Evolutionary conservation across 2,329 filamentous ascomycete genomes (phyloP).

Genomic region (Pestalotiopsis sp.): DNA sequence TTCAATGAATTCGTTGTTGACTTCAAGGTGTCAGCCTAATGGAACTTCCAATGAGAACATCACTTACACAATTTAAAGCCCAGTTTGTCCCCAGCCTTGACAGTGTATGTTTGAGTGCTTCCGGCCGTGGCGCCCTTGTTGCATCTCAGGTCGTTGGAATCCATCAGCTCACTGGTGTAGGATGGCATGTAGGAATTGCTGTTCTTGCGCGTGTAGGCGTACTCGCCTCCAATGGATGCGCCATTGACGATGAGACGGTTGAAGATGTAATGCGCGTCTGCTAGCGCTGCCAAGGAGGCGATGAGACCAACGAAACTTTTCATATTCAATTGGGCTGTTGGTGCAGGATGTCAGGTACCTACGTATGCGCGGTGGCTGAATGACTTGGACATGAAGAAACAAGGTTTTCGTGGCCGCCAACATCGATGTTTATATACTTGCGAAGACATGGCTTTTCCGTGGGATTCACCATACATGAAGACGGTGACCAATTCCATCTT

Average conservation of each 20-base stretch:
- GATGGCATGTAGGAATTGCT: constrained; percentile 42
- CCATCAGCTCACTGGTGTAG: constrained; percentile 36
- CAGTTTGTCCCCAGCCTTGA: constrained; percentile 52
- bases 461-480: not conserved
- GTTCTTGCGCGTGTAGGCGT: constrained; percentile 50
- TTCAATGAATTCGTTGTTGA: constrained; percentile 16
- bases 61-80: constrained; percentile 47
- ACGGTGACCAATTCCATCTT: not conserved
- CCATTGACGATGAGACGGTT: constrained; percentile 36
- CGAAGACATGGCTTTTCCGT: not conserved
- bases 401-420: not conserved
- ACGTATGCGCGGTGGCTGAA: too few relatives aligned
- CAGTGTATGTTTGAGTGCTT: constrained; percentile 44
- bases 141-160: constrained; percentile 42
- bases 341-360: not conserved
- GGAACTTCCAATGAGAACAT: not conserved
- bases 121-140: constrained; percentile 43
- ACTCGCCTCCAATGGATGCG: constrained; percentile 42
- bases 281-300: constrained; percentile 3
- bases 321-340: not conserved
- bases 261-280: constrained; percentile 15
- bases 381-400: not conserved
- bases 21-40: not conserved
- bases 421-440: not conserved
- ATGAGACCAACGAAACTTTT: constrained; percentile 3